Percentiles rank a stretch among this genome's conserved stretches.
Evolutionary conservation across 768 basidiomycete genomes (phyloP).

Genomic region (Saitozyma sp.): DNA sequence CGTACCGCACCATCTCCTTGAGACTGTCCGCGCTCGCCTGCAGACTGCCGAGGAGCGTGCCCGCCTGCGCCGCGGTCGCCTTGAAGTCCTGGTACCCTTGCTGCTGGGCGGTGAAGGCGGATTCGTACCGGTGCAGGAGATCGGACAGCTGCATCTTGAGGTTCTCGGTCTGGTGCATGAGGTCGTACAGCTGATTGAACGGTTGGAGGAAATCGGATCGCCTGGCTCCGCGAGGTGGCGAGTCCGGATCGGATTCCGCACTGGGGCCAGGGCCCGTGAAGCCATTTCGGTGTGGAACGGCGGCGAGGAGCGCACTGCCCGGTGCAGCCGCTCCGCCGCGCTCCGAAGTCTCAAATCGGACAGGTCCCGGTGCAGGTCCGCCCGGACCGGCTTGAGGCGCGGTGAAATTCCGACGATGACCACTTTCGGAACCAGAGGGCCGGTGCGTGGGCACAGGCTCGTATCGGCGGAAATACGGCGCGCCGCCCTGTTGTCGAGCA

Average conservation of each 20-base stretch:
- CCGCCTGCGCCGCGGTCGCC: conserved; percentile 22
- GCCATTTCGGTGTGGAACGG: too few species aligned
- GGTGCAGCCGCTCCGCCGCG: too few species aligned
- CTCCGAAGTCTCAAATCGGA: too few species aligned
- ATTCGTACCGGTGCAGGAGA: conserved; percentile 32
- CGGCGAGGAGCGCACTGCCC: too few species aligned
- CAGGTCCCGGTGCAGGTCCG: too few species aligned
- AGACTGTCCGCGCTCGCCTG: conserved; percentile 41
- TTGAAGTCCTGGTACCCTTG: conserved; percentile 35
- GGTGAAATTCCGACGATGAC: conserved; percentile 9
- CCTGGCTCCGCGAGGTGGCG: not conserved
- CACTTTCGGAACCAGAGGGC: conserved; percentile 7
- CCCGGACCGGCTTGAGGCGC: not conserved
- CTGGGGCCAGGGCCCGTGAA: too few species aligned
- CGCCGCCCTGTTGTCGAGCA: conserved; percentile 27
- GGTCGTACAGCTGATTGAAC: conserved; percentile 39
- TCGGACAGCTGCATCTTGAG: conserved; percentile 31
- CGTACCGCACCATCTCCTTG: conserved; percentile 47
- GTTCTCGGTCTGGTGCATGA: conserved; percentile 26
- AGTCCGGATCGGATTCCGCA: too few species aligned
- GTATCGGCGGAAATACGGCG: conserved; percentile 22
- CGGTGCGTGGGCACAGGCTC: conserved; percentile 11
- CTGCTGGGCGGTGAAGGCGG: conserved; percentile 18
- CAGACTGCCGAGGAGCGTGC: conserved; percentile 29
- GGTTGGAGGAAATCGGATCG: conserved; percentile 32